Evolutionary conservation across 2,329 filamentous ascomycete species (phyloP), one percentile per base, ranked within the genome.

Genomic region (Exophiala bonariae): DNA sequence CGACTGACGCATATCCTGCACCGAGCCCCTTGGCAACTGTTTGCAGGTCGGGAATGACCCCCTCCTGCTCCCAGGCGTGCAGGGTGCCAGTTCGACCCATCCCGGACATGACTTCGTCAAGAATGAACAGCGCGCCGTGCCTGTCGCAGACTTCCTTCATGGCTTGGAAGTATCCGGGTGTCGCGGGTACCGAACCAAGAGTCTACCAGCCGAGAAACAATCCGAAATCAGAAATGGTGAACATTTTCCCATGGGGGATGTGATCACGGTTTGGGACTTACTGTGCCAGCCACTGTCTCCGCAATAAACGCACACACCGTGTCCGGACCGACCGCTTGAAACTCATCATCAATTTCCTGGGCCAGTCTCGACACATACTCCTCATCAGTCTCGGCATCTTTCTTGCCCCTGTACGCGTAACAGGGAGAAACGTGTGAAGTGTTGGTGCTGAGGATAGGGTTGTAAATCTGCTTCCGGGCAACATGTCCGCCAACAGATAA

Each of bases 271-370:
- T 26, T 26, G 23, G 23, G 17, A 23, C 76, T 66, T 74, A 86
- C 79, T 4, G 85, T 82, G 3, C 86, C 85, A 11, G 86, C 85
- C 1, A 91, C 76, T 0, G 86, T 83, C 64, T 91, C 87, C 1
- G 83, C 82, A 18, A 89, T 74, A 59, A 91, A 89, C 0, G 83
- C 86, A 43, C 81, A 85, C 1, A 90, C 83, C 0, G 73, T 85
- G 0, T 81, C 73, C 0, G 85, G 78, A 0, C 85, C 86, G 1
- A 87, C 61, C 1, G 74, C 66, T 49, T 77, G 71, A 53, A 91
- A 88, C 54, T 87, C 82, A 2, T 67, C 72, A 6, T 89, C 85
- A 1, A 92, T 70, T 61, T 90, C 85, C 3, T 74, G 63, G 0
- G 79, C 79, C 8, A 89, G 71, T 14, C 82, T 72, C 1, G 64